phyloP scores from a whole-genome alignment of 768 basidiomycete species.

The Pleurotus cornucopiae region DNA sequence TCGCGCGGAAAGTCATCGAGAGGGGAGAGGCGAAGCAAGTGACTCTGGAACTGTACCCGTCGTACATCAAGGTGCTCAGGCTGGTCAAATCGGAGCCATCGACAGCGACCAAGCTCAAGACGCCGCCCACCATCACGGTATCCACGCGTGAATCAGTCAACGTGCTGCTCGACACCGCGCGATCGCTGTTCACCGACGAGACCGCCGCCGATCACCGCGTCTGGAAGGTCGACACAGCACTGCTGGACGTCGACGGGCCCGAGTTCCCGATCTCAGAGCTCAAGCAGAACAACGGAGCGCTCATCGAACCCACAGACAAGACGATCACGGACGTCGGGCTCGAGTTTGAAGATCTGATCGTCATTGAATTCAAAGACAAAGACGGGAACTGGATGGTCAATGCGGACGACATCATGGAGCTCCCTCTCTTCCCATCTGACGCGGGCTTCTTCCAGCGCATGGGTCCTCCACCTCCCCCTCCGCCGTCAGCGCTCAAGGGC shows the following conservation, averaged over 20 bases:
- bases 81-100: constrained; percentile 30
- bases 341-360: constrained; percentile 62
- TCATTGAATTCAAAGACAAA: constrained; percentile 65
- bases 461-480: constrained; percentile 17
- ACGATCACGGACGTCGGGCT: constrained; percentile 58
- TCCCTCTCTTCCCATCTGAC: constrained; percentile 50
- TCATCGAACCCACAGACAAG: constrained; percentile 41
- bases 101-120: constrained; percentile 18
- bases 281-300: constrained; percentile 25
- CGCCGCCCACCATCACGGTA: constrained; percentile 36
- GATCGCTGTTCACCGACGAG: constrained; percentile 35
- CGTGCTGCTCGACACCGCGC: constrained; percentile 44
- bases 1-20: constrained; percentile 66
- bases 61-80: constrained; percentile 53
- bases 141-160: constrained; percentile 49
- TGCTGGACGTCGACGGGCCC: constrained; percentile 28
- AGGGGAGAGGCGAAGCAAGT: constrained; percentile 48
- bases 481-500: constrained; percentile 8
- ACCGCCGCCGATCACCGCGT: constrained; percentile 44
- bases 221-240: constrained; percentile 50
- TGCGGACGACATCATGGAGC: constrained; percentile 15
- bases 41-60: constrained; percentile 70
- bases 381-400: constrained; percentile 58
- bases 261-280: constrained; percentile 31
- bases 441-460: constrained; percentile 55